phyloP scores from a whole-genome alignment of 345 rosid species.

The Gynandropsis gynandra region DNA sequence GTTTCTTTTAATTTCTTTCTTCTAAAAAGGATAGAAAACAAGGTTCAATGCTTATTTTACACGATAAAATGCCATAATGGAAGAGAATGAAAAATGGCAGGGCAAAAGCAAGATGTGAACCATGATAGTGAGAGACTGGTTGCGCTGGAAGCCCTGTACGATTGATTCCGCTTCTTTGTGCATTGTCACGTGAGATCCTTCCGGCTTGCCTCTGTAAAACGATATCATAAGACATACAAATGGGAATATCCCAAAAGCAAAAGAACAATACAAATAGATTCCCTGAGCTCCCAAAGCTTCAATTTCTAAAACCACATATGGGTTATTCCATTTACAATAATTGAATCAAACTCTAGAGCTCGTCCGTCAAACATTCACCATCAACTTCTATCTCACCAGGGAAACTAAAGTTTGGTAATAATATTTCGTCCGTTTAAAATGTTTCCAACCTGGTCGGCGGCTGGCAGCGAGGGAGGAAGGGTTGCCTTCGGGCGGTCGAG shows the following conservation, averaged over 20 bases:
- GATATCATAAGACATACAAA: constrained; percentile 14
- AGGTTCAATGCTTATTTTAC: not conserved
- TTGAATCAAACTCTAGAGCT: not conserved
- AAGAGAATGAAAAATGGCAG: constrained; percentile 17
- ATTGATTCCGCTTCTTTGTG: constrained; percentile 49
- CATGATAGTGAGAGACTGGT: constrained; percentile 52
- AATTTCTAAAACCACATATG: not conserved
- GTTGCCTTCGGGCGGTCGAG: too few species aligned
- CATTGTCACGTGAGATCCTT: constrained; percentile 58
- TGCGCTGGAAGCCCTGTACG: constrained; percentile 43
- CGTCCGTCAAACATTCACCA: constrained; percentile 2
- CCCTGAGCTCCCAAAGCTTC: constrained; percentile 6
- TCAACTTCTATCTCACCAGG: constrained; percentile 3
- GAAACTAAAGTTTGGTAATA: not conserved
- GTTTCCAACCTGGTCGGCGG: too few species aligned
- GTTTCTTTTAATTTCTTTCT: constrained; percentile 79
- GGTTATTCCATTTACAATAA: not conserved
- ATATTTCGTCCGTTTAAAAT: too few species aligned
- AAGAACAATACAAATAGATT: constrained; percentile 7
- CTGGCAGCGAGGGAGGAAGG: too few species aligned
- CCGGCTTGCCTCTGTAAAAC: constrained; percentile 65
- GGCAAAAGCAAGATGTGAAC: constrained; percentile 71
- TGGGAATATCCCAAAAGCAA: constrained; percentile 11
- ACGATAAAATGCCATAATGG: not conserved
- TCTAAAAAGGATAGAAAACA: constrained; percentile 30